These are phyloP conservation scores for Xylaria sp. DNA, from an alignment of 2,329 filamentous ascomycete species.

Conservation along the genomic window DNA sequence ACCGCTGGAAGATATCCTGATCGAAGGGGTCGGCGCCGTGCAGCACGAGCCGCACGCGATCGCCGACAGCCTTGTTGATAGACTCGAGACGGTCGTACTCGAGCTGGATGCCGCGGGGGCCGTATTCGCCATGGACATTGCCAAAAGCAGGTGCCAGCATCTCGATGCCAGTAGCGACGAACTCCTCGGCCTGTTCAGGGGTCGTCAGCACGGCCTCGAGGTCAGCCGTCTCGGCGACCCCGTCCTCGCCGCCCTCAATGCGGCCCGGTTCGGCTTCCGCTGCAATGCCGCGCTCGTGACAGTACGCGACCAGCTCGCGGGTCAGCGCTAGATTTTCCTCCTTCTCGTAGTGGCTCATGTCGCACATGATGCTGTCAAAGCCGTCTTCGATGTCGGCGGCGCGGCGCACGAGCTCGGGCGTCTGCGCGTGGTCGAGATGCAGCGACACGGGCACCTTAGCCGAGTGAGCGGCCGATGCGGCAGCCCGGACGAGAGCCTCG, in stretches of 20 bases:
- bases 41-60: constrained; percentile 58
- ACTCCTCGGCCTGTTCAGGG: constrained; percentile 70
- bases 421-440: constrained; percentile 75
- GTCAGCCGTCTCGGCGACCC: constrained; percentile 65
- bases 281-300: constrained; percentile 71
- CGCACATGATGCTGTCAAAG: constrained; percentile 80
- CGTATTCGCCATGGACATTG: constrained; percentile 76
- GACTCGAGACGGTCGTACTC: constrained; percentile 51
- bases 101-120: constrained; percentile 55
- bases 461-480: constrained; percentile 64
- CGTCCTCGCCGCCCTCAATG: constrained; percentile 75
- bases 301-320: constrained; percentile 69
- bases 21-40: constrained; percentile 62
- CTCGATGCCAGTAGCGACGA: constrained; percentile 73
- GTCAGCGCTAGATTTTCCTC: constrained; percentile 75
- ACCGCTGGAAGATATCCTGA: constrained; percentile 56
- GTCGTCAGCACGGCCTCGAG: constrained; percentile 64
- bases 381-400: constrained; percentile 67
- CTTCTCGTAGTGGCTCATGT: constrained; percentile 79
- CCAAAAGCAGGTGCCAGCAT: constrained; percentile 75
- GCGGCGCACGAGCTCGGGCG: constrained; percentile 67
- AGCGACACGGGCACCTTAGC: constrained; percentile 69
- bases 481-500: constrained; percentile 63
- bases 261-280: constrained; percentile 77
- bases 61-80: constrained; percentile 56